Evolutionary conservation across 2,329 filamentous ascomycete genomes (phyloP).

Genomic region (Stachybotrys echinatus): DNA sequence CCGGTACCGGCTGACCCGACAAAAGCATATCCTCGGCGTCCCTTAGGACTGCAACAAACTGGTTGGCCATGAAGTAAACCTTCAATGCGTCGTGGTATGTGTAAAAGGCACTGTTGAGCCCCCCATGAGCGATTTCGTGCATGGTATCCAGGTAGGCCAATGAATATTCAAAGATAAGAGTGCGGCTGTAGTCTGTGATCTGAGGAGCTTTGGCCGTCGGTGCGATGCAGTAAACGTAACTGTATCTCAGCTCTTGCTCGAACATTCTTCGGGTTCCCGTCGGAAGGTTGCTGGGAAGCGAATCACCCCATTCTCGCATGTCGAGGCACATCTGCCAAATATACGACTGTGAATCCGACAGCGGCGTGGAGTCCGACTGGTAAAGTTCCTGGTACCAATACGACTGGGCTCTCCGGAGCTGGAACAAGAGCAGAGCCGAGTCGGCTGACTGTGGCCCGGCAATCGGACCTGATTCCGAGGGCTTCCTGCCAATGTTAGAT

Average conservation of each 20-base stretch:
- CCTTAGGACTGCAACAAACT: constrained; percentile 56
- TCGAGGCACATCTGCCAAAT: constrained; percentile 72
- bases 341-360: constrained; percentile 63
- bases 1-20: constrained; percentile 39
- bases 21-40: constrained; percentile 53
- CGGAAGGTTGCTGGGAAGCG: constrained; percentile 62
- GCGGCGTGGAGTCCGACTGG: constrained; percentile 66
- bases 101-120: constrained; percentile 60
- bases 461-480: constrained; percentile 35
- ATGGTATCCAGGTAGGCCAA: constrained; percentile 77
- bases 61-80: constrained; percentile 68
- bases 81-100: constrained; percentile 86
- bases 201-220: constrained; percentile 69
- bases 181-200: constrained; percentile 70
- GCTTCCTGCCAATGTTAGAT: constrained; percentile 34
- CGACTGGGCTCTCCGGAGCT: constrained; percentile 80
- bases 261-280: constrained; percentile 69
- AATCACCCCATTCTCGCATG: constrained; percentile 76
- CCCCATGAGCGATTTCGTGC: constrained; percentile 58
- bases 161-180: constrained; percentile 80
- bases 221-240: constrained; percentile 83
- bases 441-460: constrained; percentile 50
- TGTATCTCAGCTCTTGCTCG: constrained; percentile 84
- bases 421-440: constrained; percentile 72
- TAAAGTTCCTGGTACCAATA: constrained; percentile 86